Percentiles rank a stretch among this genome's conserved stretches.
Conservation (phyloP, 306 rosid genomes). For the Gastrolobium bilobum region DNA sequence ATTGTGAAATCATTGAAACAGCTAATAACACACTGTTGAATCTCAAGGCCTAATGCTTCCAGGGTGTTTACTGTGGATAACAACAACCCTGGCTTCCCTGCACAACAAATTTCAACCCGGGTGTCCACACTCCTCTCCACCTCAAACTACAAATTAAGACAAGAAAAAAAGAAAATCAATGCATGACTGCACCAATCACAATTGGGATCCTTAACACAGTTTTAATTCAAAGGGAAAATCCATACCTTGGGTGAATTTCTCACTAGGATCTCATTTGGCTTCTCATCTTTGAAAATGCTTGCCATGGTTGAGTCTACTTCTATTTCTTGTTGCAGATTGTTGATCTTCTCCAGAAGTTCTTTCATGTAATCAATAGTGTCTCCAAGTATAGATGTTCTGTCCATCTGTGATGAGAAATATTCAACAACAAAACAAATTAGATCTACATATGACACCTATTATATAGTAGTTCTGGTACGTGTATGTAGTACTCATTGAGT, state of each 20-base stretch:
- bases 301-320: conserved; percentile 58
- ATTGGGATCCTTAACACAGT: neutral
- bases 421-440: conserved; percentile 40
- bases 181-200: conserved; percentile 3
- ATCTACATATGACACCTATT: conserved; percentile 27
- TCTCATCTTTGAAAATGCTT: conserved; percentile 64
- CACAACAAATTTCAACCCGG: conserved; percentile 78
- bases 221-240: neutral
- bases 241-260: conserved; percentile 89
- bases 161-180: neutral
- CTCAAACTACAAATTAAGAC: conserved; percentile 64
- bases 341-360: conserved; percentile 84
- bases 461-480: neutral
- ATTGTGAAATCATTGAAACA: conserved; percentile 91
- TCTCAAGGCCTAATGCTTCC: conserved; percentile 93
- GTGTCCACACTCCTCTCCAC: conserved; percentile 80
- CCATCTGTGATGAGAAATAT: conserved; percentile 69
- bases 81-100: conserved; percentile 83
- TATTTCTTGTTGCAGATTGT: conserved; percentile 66
- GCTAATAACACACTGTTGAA: conserved; percentile 92
- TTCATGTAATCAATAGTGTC: conserved; percentile 97
- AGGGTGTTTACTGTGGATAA: conserved; percentile 76
- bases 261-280: conserved; percentile 70
- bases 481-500: neutral
- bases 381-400: conserved; percentile 94